These are phyloP conservation scores for Friedmanniomyces simplex DNA, from an alignment of 495 filamentous ascomycete genomes.

Conservation along the genomic window DNA sequence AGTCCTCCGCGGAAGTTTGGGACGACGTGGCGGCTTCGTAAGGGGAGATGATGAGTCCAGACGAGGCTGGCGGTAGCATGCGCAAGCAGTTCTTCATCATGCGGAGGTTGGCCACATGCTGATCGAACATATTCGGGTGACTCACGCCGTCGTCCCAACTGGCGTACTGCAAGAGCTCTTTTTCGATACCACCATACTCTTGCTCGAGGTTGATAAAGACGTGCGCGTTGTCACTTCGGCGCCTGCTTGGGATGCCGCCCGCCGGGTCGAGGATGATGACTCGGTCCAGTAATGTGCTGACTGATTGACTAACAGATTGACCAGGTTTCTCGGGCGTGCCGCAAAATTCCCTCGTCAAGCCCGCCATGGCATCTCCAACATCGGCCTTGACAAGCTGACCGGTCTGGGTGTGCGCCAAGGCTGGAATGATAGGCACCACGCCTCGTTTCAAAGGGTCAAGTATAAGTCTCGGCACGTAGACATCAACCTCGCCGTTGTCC, in stretches of 20 bases:
- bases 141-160: not conserved
- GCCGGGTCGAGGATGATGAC: constrained; percentile 82
- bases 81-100: constrained; percentile 57
- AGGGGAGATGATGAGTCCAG: constrained; percentile 78
- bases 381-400: constrained; percentile 45
- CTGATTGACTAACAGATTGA: not conserved
- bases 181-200: constrained; percentile 59
- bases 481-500: constrained; percentile 16
- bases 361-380: constrained; percentile 49
- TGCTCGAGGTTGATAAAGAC: constrained; percentile 94
- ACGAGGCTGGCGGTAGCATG: constrained; percentile 75
- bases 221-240: constrained; percentile 58
- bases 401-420: constrained; percentile 55
- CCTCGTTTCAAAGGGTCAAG: constrained; percentile 61
- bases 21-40: constrained; percentile 63
- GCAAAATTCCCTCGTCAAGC: not conserved
- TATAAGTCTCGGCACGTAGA: constrained; percentile 50
- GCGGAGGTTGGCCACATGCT: constrained; percentile 54
- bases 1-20: constrained; percentile 31
- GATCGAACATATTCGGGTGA: constrained; percentile 1
- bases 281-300: constrained; percentile 52
- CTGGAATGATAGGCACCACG: constrained; percentile 65
- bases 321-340: not conserved
- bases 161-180: constrained; percentile 40
- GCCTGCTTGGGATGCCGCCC: constrained; percentile 71